Evolutionary conservation across 441 rosid species (phyloP).

Genomic region (Corymbia calophylla): DNA sequence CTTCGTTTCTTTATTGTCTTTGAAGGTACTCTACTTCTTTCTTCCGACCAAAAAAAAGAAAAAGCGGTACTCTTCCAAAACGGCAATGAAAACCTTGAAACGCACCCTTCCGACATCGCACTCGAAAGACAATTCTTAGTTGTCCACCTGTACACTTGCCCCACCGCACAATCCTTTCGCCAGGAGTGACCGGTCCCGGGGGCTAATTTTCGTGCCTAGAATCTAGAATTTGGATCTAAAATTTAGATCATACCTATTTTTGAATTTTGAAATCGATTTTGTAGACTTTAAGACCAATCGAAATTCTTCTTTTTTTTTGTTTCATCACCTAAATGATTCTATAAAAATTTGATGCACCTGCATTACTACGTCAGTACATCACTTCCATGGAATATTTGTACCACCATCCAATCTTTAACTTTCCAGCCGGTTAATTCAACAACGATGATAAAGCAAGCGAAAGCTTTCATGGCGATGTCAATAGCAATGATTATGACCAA

Average conservation of each 20-base stretch:
- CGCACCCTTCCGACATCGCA: not conserved
- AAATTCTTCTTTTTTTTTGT: too few relatives aligned
- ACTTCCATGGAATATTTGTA: too few relatives aligned
- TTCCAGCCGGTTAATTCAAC: too few relatives aligned
- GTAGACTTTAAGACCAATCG: too few relatives aligned
- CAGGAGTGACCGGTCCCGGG: not conserved
- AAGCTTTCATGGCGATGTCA: too few relatives aligned
- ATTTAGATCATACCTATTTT: not conserved
- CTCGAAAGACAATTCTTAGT: not conserved
- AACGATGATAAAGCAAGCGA: too few relatives aligned
- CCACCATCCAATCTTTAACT: too few relatives aligned
- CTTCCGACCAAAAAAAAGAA: too few relatives aligned
- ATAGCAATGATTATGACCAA: too few relatives aligned
- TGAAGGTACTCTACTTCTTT: not conserved
- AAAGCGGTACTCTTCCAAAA: not conserved
- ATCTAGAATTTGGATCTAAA: not conserved
- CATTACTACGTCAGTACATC: too few relatives aligned
- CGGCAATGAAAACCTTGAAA: not conserved
- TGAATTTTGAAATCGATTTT: fast-evolving
- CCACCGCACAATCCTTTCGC: not conserved
- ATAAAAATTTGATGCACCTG: too few relatives aligned
- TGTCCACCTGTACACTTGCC: not conserved
- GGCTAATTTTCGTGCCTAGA: not conserved
- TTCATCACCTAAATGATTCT: too few relatives aligned
- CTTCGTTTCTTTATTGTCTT: not conserved